These are phyloP conservation scores for Dendrobium catenatum DNA, from an alignment of 106 monocot genomes.

Conservation along the genomic window DNA sequence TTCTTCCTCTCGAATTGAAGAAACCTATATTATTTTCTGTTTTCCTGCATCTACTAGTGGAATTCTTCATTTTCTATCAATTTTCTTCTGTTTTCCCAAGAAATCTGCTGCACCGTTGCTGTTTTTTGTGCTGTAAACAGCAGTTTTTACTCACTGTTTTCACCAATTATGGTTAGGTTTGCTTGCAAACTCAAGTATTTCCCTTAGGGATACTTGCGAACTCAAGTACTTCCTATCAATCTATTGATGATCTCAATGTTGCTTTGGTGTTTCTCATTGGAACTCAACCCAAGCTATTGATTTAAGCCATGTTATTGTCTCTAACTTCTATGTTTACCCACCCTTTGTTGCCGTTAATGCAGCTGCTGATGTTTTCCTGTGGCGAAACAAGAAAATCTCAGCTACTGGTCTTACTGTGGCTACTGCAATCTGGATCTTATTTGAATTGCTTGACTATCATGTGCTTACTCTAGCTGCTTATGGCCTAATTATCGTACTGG, in stretches of 20 bases:
- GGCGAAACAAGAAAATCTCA: constrained; percentile 73
- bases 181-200: too few species aligned
- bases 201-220: too few species aligned
- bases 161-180: too few species aligned
- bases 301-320: neutral
- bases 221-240: too few species aligned
- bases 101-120: too few species aligned
- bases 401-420: constrained; percentile 36
- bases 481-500: constrained; percentile 39
- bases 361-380: constrained; percentile 72
- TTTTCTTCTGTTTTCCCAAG: too few species aligned
- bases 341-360: neutral
- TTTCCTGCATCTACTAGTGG: too few species aligned
- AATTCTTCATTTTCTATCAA: too few species aligned
- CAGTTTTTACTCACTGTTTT: too few species aligned
- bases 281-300: neutral
- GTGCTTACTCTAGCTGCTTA: constrained; percentile 47
- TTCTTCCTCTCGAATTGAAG: too few species aligned
- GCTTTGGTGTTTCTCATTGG: neutral
- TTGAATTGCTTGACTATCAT: constrained; percentile 64
- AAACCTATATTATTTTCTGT: too few species aligned
- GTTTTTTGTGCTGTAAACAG: too few species aligned
- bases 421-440: constrained; percentile 51
- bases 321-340: neutral
- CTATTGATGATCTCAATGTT: neutral